Percentiles rank a stretch among this genome's conserved stretches.
Conservation (phyloP, 2,329 filamentous ascomycete genomes). For the Pseudonectria foliicola region DNA sequence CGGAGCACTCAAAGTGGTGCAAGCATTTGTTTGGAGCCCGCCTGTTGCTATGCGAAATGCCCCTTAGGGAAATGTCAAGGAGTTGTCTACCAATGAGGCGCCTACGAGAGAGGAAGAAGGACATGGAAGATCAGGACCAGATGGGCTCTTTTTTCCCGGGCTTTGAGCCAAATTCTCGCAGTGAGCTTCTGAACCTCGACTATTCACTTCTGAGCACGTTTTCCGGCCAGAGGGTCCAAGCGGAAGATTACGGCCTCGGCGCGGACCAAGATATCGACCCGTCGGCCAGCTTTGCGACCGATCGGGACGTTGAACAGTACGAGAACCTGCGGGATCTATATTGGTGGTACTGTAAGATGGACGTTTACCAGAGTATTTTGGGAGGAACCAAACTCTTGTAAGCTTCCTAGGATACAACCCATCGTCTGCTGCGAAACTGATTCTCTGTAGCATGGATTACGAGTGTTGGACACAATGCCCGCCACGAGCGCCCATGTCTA, state of each 20-base stretch:
- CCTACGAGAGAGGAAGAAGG: conserved; percentile 25
- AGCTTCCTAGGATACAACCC: conserved; percentile 37
- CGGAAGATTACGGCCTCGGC: conserved; percentile 31
- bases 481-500: conserved; percentile 73
- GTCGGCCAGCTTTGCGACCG: conserved; percentile 27
- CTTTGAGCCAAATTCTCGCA: conserved; percentile 11
- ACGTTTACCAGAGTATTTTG: conserved; percentile 82
- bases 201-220: conserved; percentile 34
- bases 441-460: conserved; percentile 61
- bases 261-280: conserved; percentile 21
- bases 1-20: conserved; percentile 93
- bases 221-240: conserved; percentile 31
- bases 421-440: conserved; percentile 12
- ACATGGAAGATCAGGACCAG: conserved; percentile 29
- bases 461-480: conserved; percentile 79
- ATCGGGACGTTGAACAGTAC: conserved; percentile 68
- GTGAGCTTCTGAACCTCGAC: conserved; percentile 32
- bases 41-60: conserved; percentile 75
- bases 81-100: conserved; percentile 60
- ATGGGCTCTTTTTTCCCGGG: conserved; percentile 21
- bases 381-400: conserved; percentile 82
- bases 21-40: conserved; percentile 82
- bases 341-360: conserved; percentile 96
- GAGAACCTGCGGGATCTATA: conserved; percentile 79
- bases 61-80: conserved; percentile 65